phyloP scores from a whole-genome alignment of 257 asterid genomes.

The Haberlea rhodopensis region DNA sequence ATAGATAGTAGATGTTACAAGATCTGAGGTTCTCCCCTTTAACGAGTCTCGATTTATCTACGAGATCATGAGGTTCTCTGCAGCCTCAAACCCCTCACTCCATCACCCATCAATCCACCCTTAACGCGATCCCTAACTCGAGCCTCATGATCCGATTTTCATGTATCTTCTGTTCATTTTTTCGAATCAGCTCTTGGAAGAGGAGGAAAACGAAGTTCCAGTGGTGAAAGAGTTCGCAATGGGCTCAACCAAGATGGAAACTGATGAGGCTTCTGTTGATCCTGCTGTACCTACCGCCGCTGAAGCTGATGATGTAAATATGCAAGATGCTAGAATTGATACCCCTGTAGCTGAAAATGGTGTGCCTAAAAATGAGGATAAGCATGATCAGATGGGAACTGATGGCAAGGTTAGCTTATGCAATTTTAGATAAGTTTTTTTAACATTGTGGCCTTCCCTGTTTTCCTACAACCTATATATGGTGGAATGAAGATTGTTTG shows the following conservation, averaged over 20 bases:
- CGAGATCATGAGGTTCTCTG: no score
- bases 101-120: no score
- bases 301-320: slow-evolving; percentile 42
- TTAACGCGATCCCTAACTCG: no score
- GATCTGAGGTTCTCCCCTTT: no score
- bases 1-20: no score
- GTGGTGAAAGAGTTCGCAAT: slow-evolving; percentile 33
- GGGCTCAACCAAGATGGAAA: slow-evolving; percentile 44
- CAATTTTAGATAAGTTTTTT: neutral
- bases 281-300: no score
- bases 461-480: no score
- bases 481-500: no score
- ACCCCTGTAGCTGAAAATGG: slow-evolving; percentile 42
- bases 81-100: no score
- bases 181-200: slow-evolving; percentile 61
- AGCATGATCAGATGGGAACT: slow-evolving; percentile 69
- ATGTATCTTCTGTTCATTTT: no score
- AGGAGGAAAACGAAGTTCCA: slow-evolving; percentile 48
- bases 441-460: neutral
- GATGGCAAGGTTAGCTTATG: slow-evolving; percentile 73
- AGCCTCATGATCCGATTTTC: no score
- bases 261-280: slow-evolving; percentile 34
- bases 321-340: slow-evolving; percentile 41
- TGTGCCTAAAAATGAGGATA: slow-evolving; percentile 65
- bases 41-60: no score